Evolutionary conservation across 305 asterid species (phyloP).

Genomic region (Stenogyne calaminthoides): DNA sequence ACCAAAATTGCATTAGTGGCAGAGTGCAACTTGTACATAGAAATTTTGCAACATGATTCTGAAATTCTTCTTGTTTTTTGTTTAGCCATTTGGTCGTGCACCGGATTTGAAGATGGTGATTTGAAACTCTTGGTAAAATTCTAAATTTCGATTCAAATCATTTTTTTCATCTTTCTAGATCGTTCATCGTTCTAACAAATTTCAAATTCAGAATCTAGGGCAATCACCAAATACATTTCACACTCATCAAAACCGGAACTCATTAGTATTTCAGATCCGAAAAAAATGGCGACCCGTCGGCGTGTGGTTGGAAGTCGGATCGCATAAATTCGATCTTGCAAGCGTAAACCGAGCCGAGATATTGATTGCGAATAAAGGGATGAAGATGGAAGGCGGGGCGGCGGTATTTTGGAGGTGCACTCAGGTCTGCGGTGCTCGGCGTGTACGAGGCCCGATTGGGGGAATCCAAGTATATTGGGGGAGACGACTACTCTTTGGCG

Average conservation of each 20-base stretch:
- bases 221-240: constrained; percentile 55
- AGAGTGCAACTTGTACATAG: background rate
- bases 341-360: constrained; percentile 49
- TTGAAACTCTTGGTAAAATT: constrained; percentile 36
- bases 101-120: constrained; percentile 42
- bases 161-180: too few species aligned
- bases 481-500: constrained; percentile 47
- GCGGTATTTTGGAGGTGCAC: constrained; percentile 16
- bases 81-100: constrained; percentile 48
- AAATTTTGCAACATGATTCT: background rate
- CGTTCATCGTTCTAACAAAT: background rate
- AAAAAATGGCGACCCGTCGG: constrained; percentile 43
- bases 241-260: constrained; percentile 47
- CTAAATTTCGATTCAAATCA: too few species aligned
- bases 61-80: background rate
- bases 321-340: constrained; percentile 58
- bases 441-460: constrained; percentile 51
- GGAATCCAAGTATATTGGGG: constrained; percentile 50
- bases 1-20: too few species aligned
- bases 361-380: constrained; percentile 44
- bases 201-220: constrained; percentile 56
- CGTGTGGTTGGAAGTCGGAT: constrained; percentile 68
- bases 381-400: constrained; percentile 42
- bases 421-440: constrained; percentile 52
- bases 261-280: constrained; percentile 42